Evolutionary conservation across 176 grass and related monocot species (phyloP), one percentile per base, ranked within the genome.

Genomic region (Ampelocalamus luodianensis): DNA sequence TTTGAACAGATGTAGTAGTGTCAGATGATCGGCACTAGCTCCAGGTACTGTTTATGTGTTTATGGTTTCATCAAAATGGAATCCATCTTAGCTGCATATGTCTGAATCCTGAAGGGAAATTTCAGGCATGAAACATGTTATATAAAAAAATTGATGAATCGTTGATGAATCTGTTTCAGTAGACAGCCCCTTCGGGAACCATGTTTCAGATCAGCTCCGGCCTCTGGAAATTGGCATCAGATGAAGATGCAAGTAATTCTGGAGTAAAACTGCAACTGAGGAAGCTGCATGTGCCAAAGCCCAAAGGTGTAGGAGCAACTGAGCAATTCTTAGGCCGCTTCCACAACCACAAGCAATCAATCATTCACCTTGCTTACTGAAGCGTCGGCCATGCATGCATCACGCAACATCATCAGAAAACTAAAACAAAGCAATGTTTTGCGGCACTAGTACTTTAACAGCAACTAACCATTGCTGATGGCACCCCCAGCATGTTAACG

Each of bases 291-390:
- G 32, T 60, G 9, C 18, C 18, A 20, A 58, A 42, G 8, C 50
- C 36, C 14, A 49, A 23, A 64, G 23, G 62, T 20, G 29, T 8
- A 71, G 23, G 5, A 29, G 29, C 32, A 58, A 72, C 61, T 66
- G 1, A 80, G n/a, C 22, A 83, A 71, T 88, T 32, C 48, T 63
- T 20, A 6, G 81, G 68, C 45, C 38, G 46, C 76, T 68, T 74
- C 76, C 58, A 26, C 59, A 65, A 50, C 70, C 70, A 85, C 77
- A 72, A 17, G 54, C 8, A 87, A 73, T 58, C 63, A 85, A 89
- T 71, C 34, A 56, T 81, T 34, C 48, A 32, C 23, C 37, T 49
- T 1, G 56, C 83, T 77, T 63, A 70, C 72, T 46, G 55, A 77
- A 83, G 37, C 65, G 60, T 82, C 12, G 20, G 10, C 20, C 68